Evolutionary conservation across 2,329 filamentous ascomycete species (phyloP).

Genomic region (Pseudopyricularia cyperi): DNA sequence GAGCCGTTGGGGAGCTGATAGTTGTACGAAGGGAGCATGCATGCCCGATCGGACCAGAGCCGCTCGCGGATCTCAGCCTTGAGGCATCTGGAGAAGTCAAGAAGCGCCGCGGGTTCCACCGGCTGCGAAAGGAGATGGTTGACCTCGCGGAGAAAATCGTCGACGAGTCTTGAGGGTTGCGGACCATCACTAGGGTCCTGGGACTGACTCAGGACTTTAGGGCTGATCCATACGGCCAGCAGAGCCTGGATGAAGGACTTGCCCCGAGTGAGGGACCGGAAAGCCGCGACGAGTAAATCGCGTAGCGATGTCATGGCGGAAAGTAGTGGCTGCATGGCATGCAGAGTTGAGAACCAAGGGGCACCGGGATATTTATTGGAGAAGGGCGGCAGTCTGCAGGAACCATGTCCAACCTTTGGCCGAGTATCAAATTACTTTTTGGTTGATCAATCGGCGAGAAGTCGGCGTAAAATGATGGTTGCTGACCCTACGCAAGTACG

Average conservation of each 20-base stretch:
- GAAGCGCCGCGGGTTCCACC: conserved; percentile 29
- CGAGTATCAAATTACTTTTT: not conserved
- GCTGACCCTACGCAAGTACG: too few relatives aligned
- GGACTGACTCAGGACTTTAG: conserved; percentile 18
- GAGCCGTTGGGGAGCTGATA: conserved; percentile 47
- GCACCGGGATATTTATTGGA: not conserved
- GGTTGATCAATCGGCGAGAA: not conserved
- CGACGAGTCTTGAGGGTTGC: conserved; percentile 15
- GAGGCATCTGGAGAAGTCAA: conserved; percentile 32
- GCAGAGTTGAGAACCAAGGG: not conserved
- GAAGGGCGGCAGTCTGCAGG: conserved; percentile 1
- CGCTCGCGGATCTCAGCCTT: conserved; percentile 42
- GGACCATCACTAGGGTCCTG: not conserved
- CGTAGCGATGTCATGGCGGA: conserved; percentile 44
- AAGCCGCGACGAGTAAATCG: conserved; percentile 38
- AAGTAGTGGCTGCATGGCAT: conserved; percentile 37
- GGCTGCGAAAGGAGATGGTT: conserved; percentile 37
- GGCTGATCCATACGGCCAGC: conserved; percentile 38
- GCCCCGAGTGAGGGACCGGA: conserved; percentile 45
- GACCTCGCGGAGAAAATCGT: conserved; percentile 45
- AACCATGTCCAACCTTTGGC: not conserved
- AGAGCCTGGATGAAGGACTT: conserved; percentile 46
- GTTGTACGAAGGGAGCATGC: conserved; percentile 56
- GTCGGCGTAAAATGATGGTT: not conserved
- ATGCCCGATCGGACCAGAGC: conserved; percentile 36